Base-by-base conservation (phyloP, 2,329 filamentous ascomycete species). In the Xylariaceae sp. region DNA sequence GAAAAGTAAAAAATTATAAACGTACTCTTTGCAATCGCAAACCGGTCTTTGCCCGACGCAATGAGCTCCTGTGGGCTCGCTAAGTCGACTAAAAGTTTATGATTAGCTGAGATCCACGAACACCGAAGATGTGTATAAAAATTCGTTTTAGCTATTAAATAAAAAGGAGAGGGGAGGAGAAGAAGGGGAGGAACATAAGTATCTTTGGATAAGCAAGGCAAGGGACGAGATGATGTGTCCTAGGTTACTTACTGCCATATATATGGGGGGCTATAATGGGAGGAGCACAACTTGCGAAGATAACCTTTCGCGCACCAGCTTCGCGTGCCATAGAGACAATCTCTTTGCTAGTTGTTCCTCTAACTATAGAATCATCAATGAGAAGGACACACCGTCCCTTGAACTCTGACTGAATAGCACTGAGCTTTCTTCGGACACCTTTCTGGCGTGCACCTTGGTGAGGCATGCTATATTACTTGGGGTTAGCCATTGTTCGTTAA, bases 331-430 rank as follows among this genome's bases (percentile, higher is more conserved):
- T 96, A 54, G 78, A 81, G 26, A 93, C 88, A 60, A 92, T 93
- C 71, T 92, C 89, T 45, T 87, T 79, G 57, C 85, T 89, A 1
- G 91, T 96, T 0, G 90, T 96, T 48, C 92, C 93, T 40, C 93
- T 85, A 3, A 96, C 93, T 56, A 96, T 91, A 65, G 87, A 91
- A 75, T 97, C 93, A 65, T 97, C 93, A 1, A 97, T 90, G 0
- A 98, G 78, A 10, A 92, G 80, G 7, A 98, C 89, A 56, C 88
- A 89, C 66, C 89, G 88, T 63, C 84, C 90, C 54, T 87, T 80
- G 74, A 97, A 97, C 70, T 97, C 92, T 40, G 88, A 86, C 21
- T 87, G 85, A 74, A 97, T 96, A 19, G 93, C 86, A 58, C 90
- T 93, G 40, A 98, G 81, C 77, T 98, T 98, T 47, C 93, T 85